Conservation (phyloP, 495 filamentous ascomycete genomes). For the Usnea hakonensis region DNA sequence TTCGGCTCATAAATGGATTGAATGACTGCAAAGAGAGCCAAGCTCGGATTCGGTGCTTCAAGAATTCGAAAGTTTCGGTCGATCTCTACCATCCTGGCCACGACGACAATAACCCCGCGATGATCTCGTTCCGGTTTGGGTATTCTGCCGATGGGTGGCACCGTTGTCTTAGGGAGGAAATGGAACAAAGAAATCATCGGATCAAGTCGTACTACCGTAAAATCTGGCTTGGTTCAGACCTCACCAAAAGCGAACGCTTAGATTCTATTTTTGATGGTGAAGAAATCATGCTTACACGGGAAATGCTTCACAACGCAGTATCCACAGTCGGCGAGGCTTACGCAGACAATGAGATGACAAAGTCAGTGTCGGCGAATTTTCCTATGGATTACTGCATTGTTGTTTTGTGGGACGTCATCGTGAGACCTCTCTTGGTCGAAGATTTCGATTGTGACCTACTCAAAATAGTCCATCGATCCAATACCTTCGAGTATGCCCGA, state of each 20-base stretch:
- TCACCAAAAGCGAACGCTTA: background rate
- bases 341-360: background rate
- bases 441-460: constrained; percentile 30
- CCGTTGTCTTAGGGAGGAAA: background rate
- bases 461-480: constrained; percentile 31
- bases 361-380: background rate
- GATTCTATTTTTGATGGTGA: background rate
- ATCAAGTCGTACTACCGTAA: background rate
- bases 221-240: background rate
- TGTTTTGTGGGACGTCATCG: constrained; percentile 30
- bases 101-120: constrained; percentile 21
- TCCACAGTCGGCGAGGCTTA: background rate
- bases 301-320: background rate
- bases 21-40: background rate
- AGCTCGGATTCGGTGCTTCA: background rate
- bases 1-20: background rate
- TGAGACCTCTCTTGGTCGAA: constrained; percentile 24
- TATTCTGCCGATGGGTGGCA: background rate
- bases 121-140: constrained; percentile 27
- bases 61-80: background rate
- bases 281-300: background rate
- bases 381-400: constrained; percentile 25
- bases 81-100: constrained; percentile 2
- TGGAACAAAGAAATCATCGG: background rate
- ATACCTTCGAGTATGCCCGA: constrained; percentile 24